Evolutionary conservation across 2,329 filamentous ascomycete species (phyloP), one percentile per base, ranked within the genome.

Genomic region (Talaromyces atroroseus): DNA sequence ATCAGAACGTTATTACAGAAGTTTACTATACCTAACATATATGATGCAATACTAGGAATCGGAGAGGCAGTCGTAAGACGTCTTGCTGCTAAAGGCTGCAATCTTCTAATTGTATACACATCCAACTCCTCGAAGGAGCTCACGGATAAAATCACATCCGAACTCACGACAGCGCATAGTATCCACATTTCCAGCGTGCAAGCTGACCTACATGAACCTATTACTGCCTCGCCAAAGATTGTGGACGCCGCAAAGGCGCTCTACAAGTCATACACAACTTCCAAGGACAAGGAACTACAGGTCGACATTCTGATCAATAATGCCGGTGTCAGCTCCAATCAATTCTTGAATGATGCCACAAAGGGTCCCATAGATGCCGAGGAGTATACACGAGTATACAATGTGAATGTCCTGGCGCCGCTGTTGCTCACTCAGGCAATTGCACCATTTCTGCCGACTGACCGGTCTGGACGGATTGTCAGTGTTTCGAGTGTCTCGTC

Each of bases 261-360:
- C 38, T 62, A 61, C 52, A 58, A 58, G 32, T 56, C 58, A 10
- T 76, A 84, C 66, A 8, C 56, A 1, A 36, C 36, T 18, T 63
- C 49, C 0, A 64, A 62, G 4, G 66, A 72, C 57, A 49, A 52
- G 24, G 76, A 77, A 57, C 82, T 90, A 67, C 83, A 87, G 65
- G 80, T 95, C 65, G 89, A 95, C 73, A 89, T 95, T 59, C 77
- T 95, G 52, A 77, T 95, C 77, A 95, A 95, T 80, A 95, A 95
- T 71, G 90, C 91, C 36, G 91, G 89, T 24, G 77, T 84, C 1
- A 74, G 78, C 5, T 70, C 67, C 11, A 72, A 77, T 62, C 68
- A 71, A 23, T 64, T 82, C 26, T 74, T 82, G 32, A 94, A 94
- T 73, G 82, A 86, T 63, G 69, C 76, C 23, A 74, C 88, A 21